A percentile compares a stretch with the other conserved stretches of the same genome.
phyloP scores from a whole-genome alignment of 140 eudicot species.

The Anethum foeniculum region DNA sequence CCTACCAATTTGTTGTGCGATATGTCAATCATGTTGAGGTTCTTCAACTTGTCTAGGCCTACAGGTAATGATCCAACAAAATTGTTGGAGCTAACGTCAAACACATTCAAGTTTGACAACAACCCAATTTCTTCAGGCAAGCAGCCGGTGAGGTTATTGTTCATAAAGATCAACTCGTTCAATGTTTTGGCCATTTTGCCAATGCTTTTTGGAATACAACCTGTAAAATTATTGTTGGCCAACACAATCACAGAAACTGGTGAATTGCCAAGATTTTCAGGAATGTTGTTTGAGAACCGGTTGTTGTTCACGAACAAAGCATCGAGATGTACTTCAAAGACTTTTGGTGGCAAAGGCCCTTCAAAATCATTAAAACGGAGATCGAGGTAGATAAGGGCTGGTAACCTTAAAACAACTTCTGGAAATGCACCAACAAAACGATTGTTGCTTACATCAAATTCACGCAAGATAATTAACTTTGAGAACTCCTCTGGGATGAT shows the following conservation, averaged over 20 bases:
- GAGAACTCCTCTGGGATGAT: conserved; percentile 49
- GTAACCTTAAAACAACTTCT: conserved; percentile 30
- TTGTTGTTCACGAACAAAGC: conserved; percentile 63
- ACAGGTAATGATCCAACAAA: conserved; percentile 53
- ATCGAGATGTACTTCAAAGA: conserved; percentile 54
- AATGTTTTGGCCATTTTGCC: conserved; percentile 41
- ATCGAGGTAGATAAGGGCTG: conserved; percentile 46
- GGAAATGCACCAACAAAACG: conserved; percentile 76
- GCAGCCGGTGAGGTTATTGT: conserved; percentile 59
- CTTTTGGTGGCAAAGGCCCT: conserved; percentile 47
- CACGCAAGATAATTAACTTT: conserved; percentile 32
- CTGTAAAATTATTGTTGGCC: conserved; percentile 52
- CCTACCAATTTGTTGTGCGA: conserved; percentile 43
- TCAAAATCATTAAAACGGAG: conserved; percentile 70
- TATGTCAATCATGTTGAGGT: conserved; percentile 29
- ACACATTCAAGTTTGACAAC: conserved; percentile 22
- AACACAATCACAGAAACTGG: conserved; percentile 52
- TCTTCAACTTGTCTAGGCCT: conserved; percentile 26
- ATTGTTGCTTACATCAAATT: conserved; percentile 76
- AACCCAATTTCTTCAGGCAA: conserved; percentile 54
- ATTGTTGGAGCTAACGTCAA: conserved; percentile 47
- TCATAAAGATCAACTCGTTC: conserved; percentile 36
- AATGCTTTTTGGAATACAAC: conserved; percentile 64
- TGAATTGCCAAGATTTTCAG: conserved; percentile 65
- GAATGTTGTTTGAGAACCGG: conserved; percentile 43